phyloP scores from a whole-genome alignment of 1,284 basidiomycete species.

The Boletus semigastroideus region DNA sequence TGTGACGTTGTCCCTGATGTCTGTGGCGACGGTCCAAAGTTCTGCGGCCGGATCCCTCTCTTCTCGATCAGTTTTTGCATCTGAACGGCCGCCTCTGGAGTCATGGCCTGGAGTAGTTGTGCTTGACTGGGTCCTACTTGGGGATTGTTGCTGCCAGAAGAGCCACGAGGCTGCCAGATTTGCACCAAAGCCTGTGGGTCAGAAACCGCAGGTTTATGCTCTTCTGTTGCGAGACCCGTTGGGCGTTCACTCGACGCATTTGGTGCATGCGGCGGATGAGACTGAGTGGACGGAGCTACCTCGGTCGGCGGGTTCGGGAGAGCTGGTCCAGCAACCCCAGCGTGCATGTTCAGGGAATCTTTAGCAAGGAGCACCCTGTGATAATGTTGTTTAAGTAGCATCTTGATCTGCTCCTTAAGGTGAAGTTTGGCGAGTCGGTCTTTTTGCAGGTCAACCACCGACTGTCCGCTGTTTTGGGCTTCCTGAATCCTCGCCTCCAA shows the following conservation, averaged over 20 bases:
- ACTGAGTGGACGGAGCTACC: constrained; percentile 13
- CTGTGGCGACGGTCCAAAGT: constrained; percentile 12
- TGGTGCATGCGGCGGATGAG: constrained; percentile 6
- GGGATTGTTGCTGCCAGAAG: background rate
- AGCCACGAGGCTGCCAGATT: constrained; percentile 30
- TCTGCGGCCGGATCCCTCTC: constrained; percentile 17
- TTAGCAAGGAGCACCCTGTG: constrained; percentile 15
- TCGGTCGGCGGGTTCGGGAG: constrained; percentile 5
- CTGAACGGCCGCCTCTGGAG: constrained; percentile 40
- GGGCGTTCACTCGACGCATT: constrained; percentile 8
- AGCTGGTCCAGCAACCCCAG: constrained; percentile 2
- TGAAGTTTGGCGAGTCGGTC: constrained; percentile 2
- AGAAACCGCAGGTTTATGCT: constrained; percentile 17
- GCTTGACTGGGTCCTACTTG: constrained; percentile 13
- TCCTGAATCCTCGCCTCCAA: constrained; percentile 15
- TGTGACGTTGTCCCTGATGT: constrained; percentile 9
- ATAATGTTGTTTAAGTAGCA: constrained; percentile 16
- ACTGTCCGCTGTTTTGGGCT: constrained; percentile 21
- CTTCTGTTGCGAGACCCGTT: constrained; percentile 14
- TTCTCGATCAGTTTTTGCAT: constrained; percentile 55
- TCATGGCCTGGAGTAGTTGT: constrained; percentile 4
- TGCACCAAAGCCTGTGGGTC: constrained; percentile 25
- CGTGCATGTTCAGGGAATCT: constrained; percentile 6
- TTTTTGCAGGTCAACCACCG: constrained; percentile 14
- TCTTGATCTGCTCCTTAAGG: constrained; percentile 15